Evolutionary conservation across 163 green algal species (phyloP).

Genomic region (Chlorella variabilis): DNA sequence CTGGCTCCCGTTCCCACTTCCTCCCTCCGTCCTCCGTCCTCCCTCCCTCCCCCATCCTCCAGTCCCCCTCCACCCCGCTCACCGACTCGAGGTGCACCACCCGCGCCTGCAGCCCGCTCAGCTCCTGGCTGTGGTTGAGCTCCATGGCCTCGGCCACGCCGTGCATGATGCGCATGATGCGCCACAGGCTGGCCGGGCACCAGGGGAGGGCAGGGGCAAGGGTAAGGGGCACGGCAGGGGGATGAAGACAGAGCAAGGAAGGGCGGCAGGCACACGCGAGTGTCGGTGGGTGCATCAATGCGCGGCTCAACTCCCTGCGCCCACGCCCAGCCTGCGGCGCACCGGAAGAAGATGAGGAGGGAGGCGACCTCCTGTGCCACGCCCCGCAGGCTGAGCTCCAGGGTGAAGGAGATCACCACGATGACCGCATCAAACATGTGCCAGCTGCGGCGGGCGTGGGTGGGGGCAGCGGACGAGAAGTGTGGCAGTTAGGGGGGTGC

Average conservation of each 20-base stretch:
- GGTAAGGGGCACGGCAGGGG: no score
- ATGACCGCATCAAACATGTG: constrained; percentile 34
- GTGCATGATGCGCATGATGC: constrained; percentile 36
- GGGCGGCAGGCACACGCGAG: no score
- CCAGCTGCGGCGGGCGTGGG: constrained; percentile 6
- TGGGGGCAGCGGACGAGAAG: neutral
- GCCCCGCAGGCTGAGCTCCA: constrained; percentile 26
- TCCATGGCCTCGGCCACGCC: constrained; percentile 32
- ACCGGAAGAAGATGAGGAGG: constrained; percentile 37
- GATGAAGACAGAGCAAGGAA: neutral
- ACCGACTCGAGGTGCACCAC: constrained; percentile 8
- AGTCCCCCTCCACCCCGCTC: neutral
- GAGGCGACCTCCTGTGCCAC: constrained; percentile 27
- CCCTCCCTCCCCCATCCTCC: no score
- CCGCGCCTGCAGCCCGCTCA: neutral
- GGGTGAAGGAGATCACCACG: constrained; percentile 21
- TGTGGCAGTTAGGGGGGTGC: no score
- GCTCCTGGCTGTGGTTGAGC: constrained; percentile 25
- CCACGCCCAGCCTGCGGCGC: no score
- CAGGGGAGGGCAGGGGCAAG: no score
- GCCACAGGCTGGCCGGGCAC: constrained; percentile 36
- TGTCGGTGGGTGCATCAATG: no score
- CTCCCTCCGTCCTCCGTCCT: no score
- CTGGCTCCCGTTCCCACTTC: no score
- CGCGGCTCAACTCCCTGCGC: no score